Evolutionary conservation across 1,139 yeast species (phyloP), one percentile per base, ranked within the genome.

Genomic region (Hyphopichia burtonii): DNA sequence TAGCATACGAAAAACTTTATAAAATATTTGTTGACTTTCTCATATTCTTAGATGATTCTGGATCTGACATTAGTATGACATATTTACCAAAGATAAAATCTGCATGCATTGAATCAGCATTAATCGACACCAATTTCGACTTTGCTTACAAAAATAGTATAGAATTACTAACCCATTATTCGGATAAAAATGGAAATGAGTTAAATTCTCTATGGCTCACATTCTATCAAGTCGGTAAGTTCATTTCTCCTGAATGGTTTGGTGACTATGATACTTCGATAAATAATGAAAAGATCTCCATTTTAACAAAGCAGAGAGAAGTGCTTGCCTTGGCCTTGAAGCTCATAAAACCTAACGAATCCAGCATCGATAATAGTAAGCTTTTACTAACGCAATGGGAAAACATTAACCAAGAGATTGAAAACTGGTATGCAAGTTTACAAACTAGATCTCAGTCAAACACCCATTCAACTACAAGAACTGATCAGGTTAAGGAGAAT

Each of bases 221-320:
- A 0, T 75, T 82, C 43, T 82, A 80, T 51, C 88, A 83, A 53
- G 78, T 82, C 6, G 83, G 84, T 2, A 77, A 77, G 51, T 80
- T 58, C 50, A 60, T 73, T 11, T 70, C 81, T 2, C 80, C 82
- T 1, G 61, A 60, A 5, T 77, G 82, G 82, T 66, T 63, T 41
- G 59, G 51, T 30, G 59, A 56, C 27, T 58, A 62, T 7, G 54
- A 61, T 0, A 52, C 45, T 16, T 45, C 52, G 1, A 46, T 52
- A 16, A 49, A 50, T 22, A 48, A 50, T 9, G 53, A 52, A 11
- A 53, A 53, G 33, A 44, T 63, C 39, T 54, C 57, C 12, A 46
- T 62, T 42, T 42, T 59, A 60, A 25, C 54, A 11, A 62, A 69
- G 37, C 87, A 83, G 54, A 54, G 82, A 46, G 71, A 69, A 15